Base-by-base conservation (phyloP, 1,139 yeast species). In the Yamadazyma pseudoaaseri region DNA sequence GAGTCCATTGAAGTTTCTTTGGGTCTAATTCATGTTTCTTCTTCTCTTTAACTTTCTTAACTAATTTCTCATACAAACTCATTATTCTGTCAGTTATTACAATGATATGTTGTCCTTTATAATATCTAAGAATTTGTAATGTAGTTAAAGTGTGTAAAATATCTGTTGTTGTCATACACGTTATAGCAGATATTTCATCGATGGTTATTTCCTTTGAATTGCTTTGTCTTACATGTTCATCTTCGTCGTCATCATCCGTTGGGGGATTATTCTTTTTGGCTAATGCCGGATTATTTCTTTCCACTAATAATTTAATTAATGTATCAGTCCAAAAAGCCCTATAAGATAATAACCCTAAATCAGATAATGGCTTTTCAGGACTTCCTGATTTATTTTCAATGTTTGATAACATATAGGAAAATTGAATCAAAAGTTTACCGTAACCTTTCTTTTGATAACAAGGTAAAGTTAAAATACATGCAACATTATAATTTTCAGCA, bases 321-420 rank as follows among this genome's bases (percentile, higher is more conserved):
- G 94, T 81, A 49, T 92, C 97, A 0, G 97, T 81, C 99, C 99
- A 92, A 55, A 76, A 94, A 0, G 97, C 97, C 56, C 98, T 79
- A 55, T 94, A 92, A 3, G 96, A 86, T 31, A 92, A 70, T 22
- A 92, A 68, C 21, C 99, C 99, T 52, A 92, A 71, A 70, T 92
- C 97, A 0, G 97, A 87, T 20, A 92, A 68, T 2, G 99, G 99
- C 51, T 94, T 94, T 60, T 92, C 99, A 0, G 98, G 99, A 0
- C 97, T 87, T 0, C 99, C 99, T 2, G 81, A 78, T 56, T 90
- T 92, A 38, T 82, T 82, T 53, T 94, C 98, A 38, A 80, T 83
- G 50, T 81, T 79, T 2, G 97, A 85, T 30, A 92, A 67, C 66
- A 86, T 90, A 54, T 92, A 92, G 4, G 96, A 86, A 56, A 94